Evolutionary conservation across 2,329 filamentous ascomycete genomes (phyloP), one percentile per base, ranked within the genome.

Genomic region (Zymoseptoria ardabiliae): DNA sequence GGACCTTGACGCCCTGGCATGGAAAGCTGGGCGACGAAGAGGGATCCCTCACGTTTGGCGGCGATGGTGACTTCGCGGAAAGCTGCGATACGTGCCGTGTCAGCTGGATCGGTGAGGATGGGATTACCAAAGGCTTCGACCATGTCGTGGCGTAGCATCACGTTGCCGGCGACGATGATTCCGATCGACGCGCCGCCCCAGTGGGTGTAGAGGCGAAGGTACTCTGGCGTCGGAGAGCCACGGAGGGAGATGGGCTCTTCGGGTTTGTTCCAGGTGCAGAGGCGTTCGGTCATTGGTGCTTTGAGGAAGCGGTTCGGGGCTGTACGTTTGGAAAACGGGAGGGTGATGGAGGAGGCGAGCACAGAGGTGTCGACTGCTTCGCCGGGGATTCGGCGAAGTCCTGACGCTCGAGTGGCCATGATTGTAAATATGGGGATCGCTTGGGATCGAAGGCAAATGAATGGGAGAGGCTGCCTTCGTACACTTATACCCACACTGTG

Each of bases 111-210:
- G 7, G 56, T 57, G 10, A 72, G 45, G 30, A 72, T 71, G 4
- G 68, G 66, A 35, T 72, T 71, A 4, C 69, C 70, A 35, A 58
- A 68, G 17, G 65, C 70, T 58, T 72, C 69, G n/a, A 71, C 61
- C 3, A 64, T 64, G 52, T 71, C 69, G 57, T 71, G 70, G 10
- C 59, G 55, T 3, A 72, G 57, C 69, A 72, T 71, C 8, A 67
- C 21, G 53, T 71, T 71, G 50, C 70, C 70, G 7, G 66, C 60
- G 0, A 72, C 62, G 55, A 71, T 71, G 20, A 70, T 55, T 10
- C 69, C 70, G 41, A 71, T 69, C 25, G 63, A 66, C 20, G 69
- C 70, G 25, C 69, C 64, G 49, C 68, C 69, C 70, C 68, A 71
- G 22, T 62, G 63, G 25, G 63, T 53, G 53, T 72, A 72, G 4